Percentiles rank a stretch among this genome's conserved stretches.
These are phyloP conservation scores for Didymella glomerata DNA, from an alignment of 2,329 filamentous ascomycete species.

Conservation along the genomic window DNA sequence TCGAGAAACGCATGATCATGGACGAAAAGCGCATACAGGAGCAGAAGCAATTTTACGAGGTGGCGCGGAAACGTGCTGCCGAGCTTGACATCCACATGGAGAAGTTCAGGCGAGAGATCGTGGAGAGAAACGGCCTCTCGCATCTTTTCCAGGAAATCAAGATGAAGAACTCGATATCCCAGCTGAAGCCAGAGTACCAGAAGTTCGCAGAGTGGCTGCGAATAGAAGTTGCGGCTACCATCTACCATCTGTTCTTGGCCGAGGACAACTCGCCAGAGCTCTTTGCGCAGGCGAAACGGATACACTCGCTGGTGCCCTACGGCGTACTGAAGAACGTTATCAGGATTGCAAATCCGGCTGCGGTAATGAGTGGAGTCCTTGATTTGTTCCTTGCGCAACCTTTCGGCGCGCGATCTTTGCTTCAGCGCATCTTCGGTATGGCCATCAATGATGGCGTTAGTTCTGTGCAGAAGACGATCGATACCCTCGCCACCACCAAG, in stretches of 20 bases:
- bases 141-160: slow-evolving; percentile 93
- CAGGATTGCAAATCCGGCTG: slow-evolving; percentile 91
- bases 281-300: slow-evolving; percentile 91
- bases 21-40: slow-evolving; percentile 91
- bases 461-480: slow-evolving; percentile 85
- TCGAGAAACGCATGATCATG: slow-evolving; percentile 78
- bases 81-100: slow-evolving; percentile 99
- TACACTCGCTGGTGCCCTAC: slow-evolving; percentile 94
- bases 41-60: slow-evolving; percentile 93
- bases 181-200: slow-evolving; percentile 92
- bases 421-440: slow-evolving; percentile 94
- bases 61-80: slow-evolving; percentile 86
- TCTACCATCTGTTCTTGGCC: slow-evolving; percentile 96
- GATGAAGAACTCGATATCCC: slow-evolving; percentile 84
- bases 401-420: slow-evolving; percentile 85
- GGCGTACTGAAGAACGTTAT: slow-evolving; percentile 95
- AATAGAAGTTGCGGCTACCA: slow-evolving; percentile 94
- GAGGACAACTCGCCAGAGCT: slow-evolving; percentile 98
- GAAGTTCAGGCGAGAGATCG: slow-evolving; percentile 72
- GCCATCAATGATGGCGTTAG: slow-evolving; percentile 90
- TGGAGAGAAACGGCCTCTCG: slow-evolving; percentile 84
- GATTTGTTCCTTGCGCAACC: slow-evolving; percentile 97
- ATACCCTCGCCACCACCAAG: slow-evolving; percentile 72
- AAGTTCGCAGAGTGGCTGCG: slow-evolving; percentile 98
- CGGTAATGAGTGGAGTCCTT: slow-evolving; percentile 94